Percentiles rank a stretch among this genome's conserved stretches.
Evolutionary conservation across 1,284 basidiomycete genomes (phyloP).

Genomic region (Ceratobasidium sp.): DNA sequence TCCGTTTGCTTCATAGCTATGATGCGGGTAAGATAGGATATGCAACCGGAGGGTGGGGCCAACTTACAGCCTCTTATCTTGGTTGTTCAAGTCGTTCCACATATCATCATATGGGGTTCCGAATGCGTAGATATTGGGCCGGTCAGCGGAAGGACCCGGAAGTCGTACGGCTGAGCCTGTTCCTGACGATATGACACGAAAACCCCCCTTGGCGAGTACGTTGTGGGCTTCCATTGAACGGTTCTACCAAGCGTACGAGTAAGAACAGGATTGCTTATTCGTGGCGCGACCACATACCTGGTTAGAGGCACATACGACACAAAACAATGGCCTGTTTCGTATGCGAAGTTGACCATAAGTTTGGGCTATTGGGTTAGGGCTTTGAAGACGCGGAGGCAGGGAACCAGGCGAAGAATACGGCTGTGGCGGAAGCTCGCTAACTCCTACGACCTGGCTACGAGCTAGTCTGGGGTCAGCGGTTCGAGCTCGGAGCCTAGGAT

Average conservation of each 20-base stretch:
- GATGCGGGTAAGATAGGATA: conserved; percentile 5
- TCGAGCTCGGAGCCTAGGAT: conserved; percentile 34
- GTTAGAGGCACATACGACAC: conserved; percentile 98
- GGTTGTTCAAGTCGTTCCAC: conserved; percentile 89
- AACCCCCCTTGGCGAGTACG: conserved; percentile 89
- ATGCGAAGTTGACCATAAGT: conserved; percentile 20
- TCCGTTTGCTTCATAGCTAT: conserved; percentile 94
- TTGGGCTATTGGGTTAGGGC: conserved; percentile 38
- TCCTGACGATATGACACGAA: conserved; percentile 92
- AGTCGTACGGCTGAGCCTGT: conserved; percentile 97
- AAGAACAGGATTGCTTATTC: background rate
- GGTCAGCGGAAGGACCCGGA: conserved; percentile 96
- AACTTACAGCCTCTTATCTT: conserved; percentile 87
- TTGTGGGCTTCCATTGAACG: conserved; percentile 99
- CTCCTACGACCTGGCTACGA: conserved; percentile 28
- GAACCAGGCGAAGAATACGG: conserved; percentile 17
- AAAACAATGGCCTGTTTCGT: conserved; percentile 80
- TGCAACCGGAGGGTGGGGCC: background rate
- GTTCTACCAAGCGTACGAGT: conserved; percentile 70
- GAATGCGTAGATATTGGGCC: conserved; percentile 97
- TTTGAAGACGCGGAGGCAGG: conserved; percentile 36
- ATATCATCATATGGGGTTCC: conserved; percentile 99
- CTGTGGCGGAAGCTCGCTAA: conserved; percentile 19
- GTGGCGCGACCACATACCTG: conserved; percentile 69
- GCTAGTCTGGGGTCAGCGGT: conserved; percentile 35